Base-by-base conservation (phyloP, 2,329 filamentous ascomycete genomes). In the Fonsecaea erecta region DNA sequence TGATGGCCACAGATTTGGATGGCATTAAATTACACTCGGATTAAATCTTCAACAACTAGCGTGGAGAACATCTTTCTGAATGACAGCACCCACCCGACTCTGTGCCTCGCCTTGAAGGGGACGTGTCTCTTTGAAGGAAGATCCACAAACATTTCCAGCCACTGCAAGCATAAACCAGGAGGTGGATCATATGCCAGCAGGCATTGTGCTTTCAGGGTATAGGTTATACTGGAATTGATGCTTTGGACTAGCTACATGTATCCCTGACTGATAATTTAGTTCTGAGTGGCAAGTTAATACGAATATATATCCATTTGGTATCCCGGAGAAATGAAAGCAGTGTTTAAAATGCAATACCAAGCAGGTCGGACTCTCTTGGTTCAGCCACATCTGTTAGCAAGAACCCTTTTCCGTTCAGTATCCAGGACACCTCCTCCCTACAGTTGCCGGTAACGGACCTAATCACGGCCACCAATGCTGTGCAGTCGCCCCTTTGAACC, bases 1-100 rank as follows among this genome's bases (percentile, higher is more conserved):
- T 59, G 56, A 46, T 59, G 21, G 43, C 56, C 12, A 34, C 35
- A 12, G 40, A 59, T 28, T 12, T 51, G 6, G 56, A 51, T 18
- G 56, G 12, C 26, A 48, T 59, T 21, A 11, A 32, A 34, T 16
- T 55, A n/a, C 52, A n/a, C 30, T 18, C 30, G 34, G 52, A 21
- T 35, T 55, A 34, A 28, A 55, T 14, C 28, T 21, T 12, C 52
- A 55, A 32, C 52, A 55, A 0, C 52, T 18, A 48, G 21, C n/a
- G 43, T 3, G 43, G 11, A 24, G 8, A 48, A 12, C 7, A 24
- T 18, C 43, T 18, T 48, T 12, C 43, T 4, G 43, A 48, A 12
- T 24, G 21, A 24, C 18, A 3, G 11, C 8, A 48, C 2, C 21
- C 18, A 5, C 43, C 21, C 24, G 5, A 9, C 9, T 11, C 8